Evolutionary conservation across 2,329 filamentous ascomycete species (phyloP).

Genomic region (Talaromyces sp.): DNA sequence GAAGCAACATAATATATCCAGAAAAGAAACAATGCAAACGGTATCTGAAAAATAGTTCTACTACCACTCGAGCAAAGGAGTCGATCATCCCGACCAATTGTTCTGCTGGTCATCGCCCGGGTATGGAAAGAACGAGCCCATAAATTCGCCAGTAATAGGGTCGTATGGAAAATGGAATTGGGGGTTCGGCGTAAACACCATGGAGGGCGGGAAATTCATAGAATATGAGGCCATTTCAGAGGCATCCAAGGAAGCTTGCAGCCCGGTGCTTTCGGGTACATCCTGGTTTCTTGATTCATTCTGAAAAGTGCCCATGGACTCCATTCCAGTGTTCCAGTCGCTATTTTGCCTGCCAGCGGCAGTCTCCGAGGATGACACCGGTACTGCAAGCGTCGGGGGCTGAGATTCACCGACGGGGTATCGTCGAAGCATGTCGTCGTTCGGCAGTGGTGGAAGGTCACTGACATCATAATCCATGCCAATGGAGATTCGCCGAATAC

Average conservation of each 20-base stretch:
- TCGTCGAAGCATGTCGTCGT: slow-evolving; percentile 11
- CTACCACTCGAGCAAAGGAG: slow-evolving; percentile 3
- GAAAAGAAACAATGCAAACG: not conserved
- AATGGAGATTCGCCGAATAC: slow-evolving; percentile 27
- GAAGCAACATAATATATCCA: not conserved
- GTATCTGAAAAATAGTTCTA: not conserved
- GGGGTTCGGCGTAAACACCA: slow-evolving; percentile 3
- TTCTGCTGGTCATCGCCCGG: slow-evolving; percentile 19
- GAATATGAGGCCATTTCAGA: slow-evolving; percentile 2
- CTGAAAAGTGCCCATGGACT: not conserved
- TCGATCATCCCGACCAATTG: slow-evolving; percentile 17
- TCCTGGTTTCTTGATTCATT: not conserved
- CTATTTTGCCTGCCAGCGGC: not conserved
- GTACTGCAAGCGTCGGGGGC: not conserved
- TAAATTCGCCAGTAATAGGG: slow-evolving; percentile 34
- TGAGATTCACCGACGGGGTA: not conserved
- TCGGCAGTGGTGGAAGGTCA: slow-evolving; percentile 25
- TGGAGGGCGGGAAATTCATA: slow-evolving; percentile 4
- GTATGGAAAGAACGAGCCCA: slow-evolving; percentile 34
- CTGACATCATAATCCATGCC: slow-evolving; percentile 32
- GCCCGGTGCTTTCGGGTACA: not conserved
- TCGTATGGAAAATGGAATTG: slow-evolving; percentile 35
- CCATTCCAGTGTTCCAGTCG: slow-evolving; percentile 11
- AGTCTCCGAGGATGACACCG: not conserved
- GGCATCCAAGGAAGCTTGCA: not conserved